phyloP scores from a whole-genome alignment of 2,329 filamentous ascomycete species.

The Raffaelea deltoideospora region DNA sequence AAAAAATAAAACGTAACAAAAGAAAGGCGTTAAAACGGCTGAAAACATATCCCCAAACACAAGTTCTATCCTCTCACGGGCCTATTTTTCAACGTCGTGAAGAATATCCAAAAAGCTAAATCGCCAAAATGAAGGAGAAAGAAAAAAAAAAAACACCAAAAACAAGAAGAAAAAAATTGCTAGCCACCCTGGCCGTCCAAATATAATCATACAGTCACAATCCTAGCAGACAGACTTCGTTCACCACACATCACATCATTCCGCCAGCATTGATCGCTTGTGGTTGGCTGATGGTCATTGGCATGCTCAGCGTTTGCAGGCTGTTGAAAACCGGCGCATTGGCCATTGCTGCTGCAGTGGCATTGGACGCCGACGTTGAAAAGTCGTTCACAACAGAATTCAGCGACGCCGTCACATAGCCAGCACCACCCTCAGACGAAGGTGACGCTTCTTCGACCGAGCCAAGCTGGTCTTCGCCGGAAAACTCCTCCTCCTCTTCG shows the following conservation, averaged over 20 bases:
- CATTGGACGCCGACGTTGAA: slow-evolving; percentile 11
- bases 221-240: background rate
- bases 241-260: no score
- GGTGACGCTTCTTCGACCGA: slow-evolving; percentile 68
- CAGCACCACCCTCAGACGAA: slow-evolving; percentile 48
- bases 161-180: background rate
- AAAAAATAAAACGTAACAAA: background rate
- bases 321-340: slow-evolving; percentile 33
- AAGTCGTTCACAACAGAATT: slow-evolving; percentile 24
- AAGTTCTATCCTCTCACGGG: no score
- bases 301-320: slow-evolving; percentile 47
- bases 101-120: no score
- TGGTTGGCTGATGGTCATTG: slow-evolving; percentile 46
- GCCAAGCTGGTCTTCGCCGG: slow-evolving; percentile 70
- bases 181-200: no score
- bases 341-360: slow-evolving; percentile 13
- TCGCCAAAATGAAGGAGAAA: background rate
- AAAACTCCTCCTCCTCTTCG: slow-evolving; percentile 72
- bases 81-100: no score
- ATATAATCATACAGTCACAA: background rate
- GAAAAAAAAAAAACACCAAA: background rate
- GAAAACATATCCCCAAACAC: no score
- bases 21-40: no score
- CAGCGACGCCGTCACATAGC: slow-evolving; percentile 41
- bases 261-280: slow-evolving; percentile 23